These are phyloP conservation scores for Monosporascus sp. DNA, from an alignment of 2,329 filamentous ascomycete genomes.

Conservation along the genomic window DNA sequence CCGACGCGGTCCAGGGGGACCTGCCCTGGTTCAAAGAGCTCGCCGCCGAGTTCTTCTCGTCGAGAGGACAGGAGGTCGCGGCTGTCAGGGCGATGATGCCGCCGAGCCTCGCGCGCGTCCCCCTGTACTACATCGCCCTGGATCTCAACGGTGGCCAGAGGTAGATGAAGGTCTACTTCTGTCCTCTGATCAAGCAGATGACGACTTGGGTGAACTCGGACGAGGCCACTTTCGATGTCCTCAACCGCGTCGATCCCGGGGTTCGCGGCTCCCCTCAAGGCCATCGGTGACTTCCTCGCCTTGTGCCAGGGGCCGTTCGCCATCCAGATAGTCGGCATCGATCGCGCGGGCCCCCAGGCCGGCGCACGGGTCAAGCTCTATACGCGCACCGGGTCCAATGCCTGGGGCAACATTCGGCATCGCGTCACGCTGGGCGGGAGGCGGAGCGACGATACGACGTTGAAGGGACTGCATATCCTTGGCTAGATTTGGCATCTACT, in stretches of 20 bases:
- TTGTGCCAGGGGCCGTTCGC: constrained; percentile 12
- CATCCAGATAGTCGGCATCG: constrained; percentile 21
- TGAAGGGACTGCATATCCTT: constrained; percentile 16
- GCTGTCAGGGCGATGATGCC: constrained; percentile 6
- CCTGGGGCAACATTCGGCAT: constrained; percentile 17
- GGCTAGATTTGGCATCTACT: constrained; percentile 20
- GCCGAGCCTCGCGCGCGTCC: constrained; percentile 13
- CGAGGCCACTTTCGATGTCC: constrained; percentile 14
- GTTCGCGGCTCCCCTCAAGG: constrained; percentile 5
- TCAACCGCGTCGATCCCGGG: constrained; percentile 14
- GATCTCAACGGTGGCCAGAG: constrained; percentile 17
- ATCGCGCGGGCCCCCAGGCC: constrained; percentile 19
- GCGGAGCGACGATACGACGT: constrained; percentile 13
- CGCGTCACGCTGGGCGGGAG: constrained; percentile 20
- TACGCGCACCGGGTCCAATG: constrained; percentile 17
- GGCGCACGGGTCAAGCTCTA: constrained; percentile 24
- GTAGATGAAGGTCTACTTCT: constrained; percentile 21
- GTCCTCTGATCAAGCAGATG: constrained; percentile 20
- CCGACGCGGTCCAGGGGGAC: constrained; percentile 7
- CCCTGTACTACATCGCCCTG: constrained; percentile 20
- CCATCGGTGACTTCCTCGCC: constrained; percentile 15
- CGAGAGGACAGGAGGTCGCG: constrained; percentile 6
- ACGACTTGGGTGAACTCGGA: constrained; percentile 16
- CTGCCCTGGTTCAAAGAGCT: constrained; percentile 18
- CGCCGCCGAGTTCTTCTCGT: constrained; percentile 15